phyloP scores from a whole-genome alignment of 257 asterid species.

The Solanum tarijense region DNA sequence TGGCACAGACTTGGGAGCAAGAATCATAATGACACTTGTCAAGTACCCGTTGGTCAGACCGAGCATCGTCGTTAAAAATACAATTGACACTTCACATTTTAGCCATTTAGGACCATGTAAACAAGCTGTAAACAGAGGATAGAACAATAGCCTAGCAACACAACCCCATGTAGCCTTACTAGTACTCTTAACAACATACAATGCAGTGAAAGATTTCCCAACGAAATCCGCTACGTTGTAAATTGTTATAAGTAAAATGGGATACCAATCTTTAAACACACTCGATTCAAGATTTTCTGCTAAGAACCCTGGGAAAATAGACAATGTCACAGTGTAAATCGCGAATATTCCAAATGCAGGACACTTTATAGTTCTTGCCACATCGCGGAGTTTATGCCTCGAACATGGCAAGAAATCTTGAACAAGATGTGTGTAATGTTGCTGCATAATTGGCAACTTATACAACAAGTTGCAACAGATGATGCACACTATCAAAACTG shows the following conservation, averaged over 20 bases:
- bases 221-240: conserved; percentile 52
- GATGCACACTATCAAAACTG: conserved; percentile 34
- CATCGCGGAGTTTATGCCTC: conserved; percentile 16
- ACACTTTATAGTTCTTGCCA: conserved; percentile 26
- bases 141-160: conserved; percentile 46
- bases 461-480: conserved; percentile 47
- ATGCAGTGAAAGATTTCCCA: conserved; percentile 57
- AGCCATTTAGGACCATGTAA: conserved; percentile 72
- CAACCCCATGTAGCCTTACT: conserved; percentile 54
- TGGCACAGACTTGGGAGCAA: conserved; percentile 55
- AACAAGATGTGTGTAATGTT: conserved; percentile 11
- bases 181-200: conserved; percentile 20
- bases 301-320: conserved; percentile 68
- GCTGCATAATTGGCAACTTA: conserved; percentile 43
- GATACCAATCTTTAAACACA: conserved; percentile 57
- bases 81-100: conserved; percentile 51
- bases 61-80: conserved; percentile 40
- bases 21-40: conserved; percentile 73
- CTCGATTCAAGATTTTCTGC: conserved; percentile 51
- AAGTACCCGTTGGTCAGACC: conserved; percentile 71
- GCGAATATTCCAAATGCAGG: conserved; percentile 53
- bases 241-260: conserved; percentile 37
- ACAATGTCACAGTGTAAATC: conserved; percentile 59
- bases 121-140: conserved; percentile 54
- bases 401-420: conserved; percentile 11